Conservation (phyloP, 2,329 filamentous ascomycete species). For the Fonsecaea nubica region DNA sequence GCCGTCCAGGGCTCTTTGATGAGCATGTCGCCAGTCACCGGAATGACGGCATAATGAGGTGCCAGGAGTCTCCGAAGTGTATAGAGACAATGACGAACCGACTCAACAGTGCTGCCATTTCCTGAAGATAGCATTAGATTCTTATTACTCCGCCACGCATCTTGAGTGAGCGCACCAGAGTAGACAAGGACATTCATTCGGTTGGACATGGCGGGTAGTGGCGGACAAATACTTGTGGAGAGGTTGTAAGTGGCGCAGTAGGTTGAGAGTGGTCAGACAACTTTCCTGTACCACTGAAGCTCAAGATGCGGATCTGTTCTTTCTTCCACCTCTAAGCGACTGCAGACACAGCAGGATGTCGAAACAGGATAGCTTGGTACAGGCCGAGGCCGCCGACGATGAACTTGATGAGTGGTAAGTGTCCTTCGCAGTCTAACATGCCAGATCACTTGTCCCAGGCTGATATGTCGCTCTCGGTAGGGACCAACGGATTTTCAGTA, state of each 20-base stretch:
- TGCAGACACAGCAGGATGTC: slow-evolving; percentile 56
- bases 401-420: slow-evolving; percentile 92
- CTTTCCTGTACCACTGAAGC: neutral
- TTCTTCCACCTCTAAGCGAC: slow-evolving; percentile 19
- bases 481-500: slow-evolving; percentile 98
- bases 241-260: neutral
- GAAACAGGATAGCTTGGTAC: slow-evolving; percentile 59
- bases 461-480: slow-evolving; percentile 54
- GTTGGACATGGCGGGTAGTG: slow-evolving; percentile 62
- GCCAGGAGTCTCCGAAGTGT: slow-evolving; percentile 84
- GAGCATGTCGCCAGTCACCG: slow-evolving; percentile 77
- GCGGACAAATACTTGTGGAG: slow-evolving; percentile 16
- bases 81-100: slow-evolving; percentile 86
- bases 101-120: slow-evolving; percentile 83
- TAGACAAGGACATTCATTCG: slow-evolving; percentile 94
- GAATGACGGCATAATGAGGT: slow-evolving; percentile 90
- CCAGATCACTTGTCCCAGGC: slow-evolving; percentile 8
- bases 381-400: slow-evolving; percentile 69
- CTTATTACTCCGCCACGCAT: slow-evolving; percentile 39
- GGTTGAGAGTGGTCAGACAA: slow-evolving; percentile 14
- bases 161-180: slow-evolving; percentile 66
- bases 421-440: slow-evolving; percentile 12
- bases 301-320: slow-evolving; percentile 19
- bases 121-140: slow-evolving; percentile 60
- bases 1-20: slow-evolving; percentile 90